Base-by-base conservation (phyloP, 768 basidiomycete species). In the Galerina marginata region DNA sequence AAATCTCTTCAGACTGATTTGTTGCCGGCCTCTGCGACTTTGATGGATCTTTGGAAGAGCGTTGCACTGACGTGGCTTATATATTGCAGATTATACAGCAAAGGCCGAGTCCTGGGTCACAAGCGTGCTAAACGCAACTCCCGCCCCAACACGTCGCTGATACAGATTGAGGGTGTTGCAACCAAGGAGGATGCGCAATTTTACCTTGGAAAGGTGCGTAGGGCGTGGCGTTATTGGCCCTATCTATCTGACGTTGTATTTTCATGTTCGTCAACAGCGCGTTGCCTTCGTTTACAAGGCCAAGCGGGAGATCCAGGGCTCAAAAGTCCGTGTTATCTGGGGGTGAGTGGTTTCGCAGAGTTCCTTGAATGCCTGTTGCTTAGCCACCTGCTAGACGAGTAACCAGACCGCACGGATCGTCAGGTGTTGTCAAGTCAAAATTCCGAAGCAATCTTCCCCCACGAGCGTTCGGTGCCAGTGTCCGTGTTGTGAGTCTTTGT, bases 221-320 rank as follows among this genome's bases (percentile, higher is more conserved):
- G 38, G 36, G 38, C 16, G 20, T 63, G 15, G 5, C 48, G 49
- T 37, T 39, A 48, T 36, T 26, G 40, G 37, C 29, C 4, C 29
- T 2, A 7, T 33, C 7, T 33, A 5, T 33, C 29, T 61, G 37
- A 39, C 16, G 25, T 44, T 61, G 42, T 45, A 53, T 38, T 25
- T 49, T 47, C 40, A 48, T 46, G 39, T 50, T 60, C 52, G 44
- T 42, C 39, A 43, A 23, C 69, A 97, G 95, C 92, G 96, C 69
- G 86, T 99, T 64, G 97, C 97, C 61, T 99, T 90, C 79, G 95
- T 99, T 68, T 99, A 99, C 89, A 92, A 90, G 75, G 96, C 95
- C 62, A 95, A 97, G 85, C 85, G 88, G 76, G 93, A 94, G 79
- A 86, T 96, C 67, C 89, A 90, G 76, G 97, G 97, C 61, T 92